Conservation (phyloP, 2,329 filamentous ascomycete genomes). For the Massarina eburnea region DNA sequence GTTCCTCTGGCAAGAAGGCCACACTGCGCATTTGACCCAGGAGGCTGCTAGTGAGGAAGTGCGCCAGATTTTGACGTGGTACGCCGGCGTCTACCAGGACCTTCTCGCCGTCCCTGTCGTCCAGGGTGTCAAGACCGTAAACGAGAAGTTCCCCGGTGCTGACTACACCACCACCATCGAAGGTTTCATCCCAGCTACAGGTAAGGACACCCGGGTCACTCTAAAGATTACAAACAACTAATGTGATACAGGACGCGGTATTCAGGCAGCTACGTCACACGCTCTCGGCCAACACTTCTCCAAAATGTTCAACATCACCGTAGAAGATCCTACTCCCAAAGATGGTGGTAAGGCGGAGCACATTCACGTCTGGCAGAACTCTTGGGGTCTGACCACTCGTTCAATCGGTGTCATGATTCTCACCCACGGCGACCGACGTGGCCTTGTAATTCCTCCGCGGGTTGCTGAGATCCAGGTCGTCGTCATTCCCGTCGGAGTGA, state of each 20-base stretch:
- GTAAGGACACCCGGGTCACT: background rate
- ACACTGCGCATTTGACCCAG: constrained; percentile 87
- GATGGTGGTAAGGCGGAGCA: constrained; percentile 63
- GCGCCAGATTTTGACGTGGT: constrained; percentile 87
- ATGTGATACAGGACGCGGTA: constrained; percentile 71
- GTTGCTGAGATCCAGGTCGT: constrained; percentile 85
- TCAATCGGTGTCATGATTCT: constrained; percentile 99
- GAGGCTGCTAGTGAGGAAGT: constrained; percentile 82
- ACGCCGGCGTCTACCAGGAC: constrained; percentile 89
- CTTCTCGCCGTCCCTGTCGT: constrained; percentile 94
- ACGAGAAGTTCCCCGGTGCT: constrained; percentile 96
- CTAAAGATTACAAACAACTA: background rate
- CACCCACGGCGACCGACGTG: constrained; percentile 95
- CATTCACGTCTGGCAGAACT: constrained; percentile 96
- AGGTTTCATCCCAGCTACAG: constrained; percentile 90
- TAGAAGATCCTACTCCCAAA: constrained; percentile 81
- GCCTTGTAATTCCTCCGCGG: constrained; percentile 87
- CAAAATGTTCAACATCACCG: constrained; percentile 98
- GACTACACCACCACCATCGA: constrained; percentile 97
- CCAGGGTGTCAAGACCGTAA: constrained; percentile 91
- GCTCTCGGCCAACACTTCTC: constrained; percentile 96
- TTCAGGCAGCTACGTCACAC: constrained; percentile 94
- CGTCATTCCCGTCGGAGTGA: constrained; percentile 90
- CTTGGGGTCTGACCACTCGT: constrained; percentile 95
- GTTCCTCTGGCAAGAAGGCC: constrained; percentile 98